These are phyloP conservation scores for Elaeagnus macrophylla DNA, from an alignment of 306 rosid genomes.

Conservation along the genomic window DNA sequence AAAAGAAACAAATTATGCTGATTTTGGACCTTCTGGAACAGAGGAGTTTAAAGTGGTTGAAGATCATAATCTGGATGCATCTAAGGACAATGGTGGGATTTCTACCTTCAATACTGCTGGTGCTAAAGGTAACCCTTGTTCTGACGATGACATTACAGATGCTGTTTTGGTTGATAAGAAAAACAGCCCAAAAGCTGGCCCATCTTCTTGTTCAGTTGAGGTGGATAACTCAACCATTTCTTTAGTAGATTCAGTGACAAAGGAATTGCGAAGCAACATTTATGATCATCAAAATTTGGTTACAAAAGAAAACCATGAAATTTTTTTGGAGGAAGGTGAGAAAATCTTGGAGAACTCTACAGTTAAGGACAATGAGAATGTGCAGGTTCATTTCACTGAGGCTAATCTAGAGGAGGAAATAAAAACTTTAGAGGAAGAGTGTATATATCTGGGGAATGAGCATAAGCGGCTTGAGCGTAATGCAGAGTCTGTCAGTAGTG, in stretches of 20 bases:
- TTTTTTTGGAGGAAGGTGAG: slow-evolving; percentile 18
- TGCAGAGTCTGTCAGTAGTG: slow-evolving; percentile 81
- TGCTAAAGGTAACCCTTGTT: slow-evolving; percentile 13
- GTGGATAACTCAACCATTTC: slow-evolving; percentile 20
- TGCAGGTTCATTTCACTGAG: slow-evolving; percentile 27
- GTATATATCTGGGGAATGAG: slow-evolving; percentile 51
- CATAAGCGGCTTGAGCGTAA: slow-evolving; percentile 81
- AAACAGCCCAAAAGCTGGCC: slow-evolving; percentile 22
- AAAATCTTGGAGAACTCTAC: slow-evolving; percentile 25
- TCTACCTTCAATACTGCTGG: slow-evolving; percentile 12
- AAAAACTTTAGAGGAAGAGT: slow-evolving; percentile 54
- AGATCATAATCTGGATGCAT: slow-evolving; percentile 31
- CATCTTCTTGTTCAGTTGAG: slow-evolving; percentile 27
- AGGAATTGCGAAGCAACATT: slow-evolving; percentile 20
- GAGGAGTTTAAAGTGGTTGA: slow-evolving; percentile 26
- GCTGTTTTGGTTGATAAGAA: slow-evolving; percentile 24
- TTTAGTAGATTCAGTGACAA: slow-evolving; percentile 22
- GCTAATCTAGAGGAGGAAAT: slow-evolving; percentile 63
- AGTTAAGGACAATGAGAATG: slow-evolving; percentile 18
- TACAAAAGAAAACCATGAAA: slow-evolving; percentile 19
- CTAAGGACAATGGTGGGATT: slow-evolving; percentile 16
- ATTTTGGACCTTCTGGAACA: slow-evolving; percentile 12
- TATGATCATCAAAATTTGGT: slow-evolving; percentile 25
- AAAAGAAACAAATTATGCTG: slow-evolving; percentile 14
- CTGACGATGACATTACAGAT: slow-evolving; percentile 11